These are phyloP conservation scores for Corchorus capsularis DNA, from an alignment of 345 rosid species.

Conservation along the genomic window DNA sequence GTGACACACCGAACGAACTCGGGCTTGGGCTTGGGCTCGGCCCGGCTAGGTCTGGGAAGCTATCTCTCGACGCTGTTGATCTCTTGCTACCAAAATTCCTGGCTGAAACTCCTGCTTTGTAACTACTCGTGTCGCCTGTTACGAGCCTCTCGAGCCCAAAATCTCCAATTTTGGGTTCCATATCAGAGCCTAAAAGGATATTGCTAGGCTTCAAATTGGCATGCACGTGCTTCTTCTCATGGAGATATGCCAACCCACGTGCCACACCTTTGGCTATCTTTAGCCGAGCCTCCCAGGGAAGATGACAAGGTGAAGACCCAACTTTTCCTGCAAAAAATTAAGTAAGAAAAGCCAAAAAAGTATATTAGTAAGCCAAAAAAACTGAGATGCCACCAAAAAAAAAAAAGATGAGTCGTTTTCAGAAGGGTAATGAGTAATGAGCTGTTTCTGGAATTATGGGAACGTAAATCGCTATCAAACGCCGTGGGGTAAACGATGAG, in stretches of 20 bases:
- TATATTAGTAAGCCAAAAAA: background rate
- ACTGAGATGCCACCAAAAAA: slow-evolving; percentile 12
- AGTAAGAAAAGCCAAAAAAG: background rate
- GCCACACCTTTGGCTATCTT: slow-evolving; percentile 81
- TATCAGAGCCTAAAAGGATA: slow-evolving; percentile 65
- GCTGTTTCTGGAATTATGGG: background rate
- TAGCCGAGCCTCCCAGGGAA: slow-evolving; percentile 88
- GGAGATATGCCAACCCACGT: slow-evolving; percentile 76
- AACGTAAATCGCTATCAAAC: slow-evolving; percentile 36
- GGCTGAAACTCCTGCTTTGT: slow-evolving; percentile 49
- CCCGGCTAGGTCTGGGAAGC: slow-evolving; percentile 59
- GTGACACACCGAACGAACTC: slow-evolving; percentile 51
- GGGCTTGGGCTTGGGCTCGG: slow-evolving; percentile 74
- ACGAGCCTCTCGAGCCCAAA: slow-evolving; percentile 84
- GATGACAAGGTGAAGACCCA: slow-evolving; percentile 79
- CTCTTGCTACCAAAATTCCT: slow-evolving; percentile 81
- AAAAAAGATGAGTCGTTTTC: slow-evolving; percentile 3
- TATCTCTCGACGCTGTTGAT: slow-evolving; percentile 40
- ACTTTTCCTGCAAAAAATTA: slow-evolving; percentile 58
- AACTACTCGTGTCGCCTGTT: slow-evolving; percentile 67
- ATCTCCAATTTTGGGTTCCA: slow-evolving; percentile 87
- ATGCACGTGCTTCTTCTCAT: slow-evolving; percentile 86
- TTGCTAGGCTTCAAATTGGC: slow-evolving; percentile 91
- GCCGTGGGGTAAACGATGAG: slow-evolving; percentile 41
- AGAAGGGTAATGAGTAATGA: slow-evolving; percentile 13